Base-by-base conservation (phyloP, 805 yeast species). In the Metschnikowia cubensis region DNA sequence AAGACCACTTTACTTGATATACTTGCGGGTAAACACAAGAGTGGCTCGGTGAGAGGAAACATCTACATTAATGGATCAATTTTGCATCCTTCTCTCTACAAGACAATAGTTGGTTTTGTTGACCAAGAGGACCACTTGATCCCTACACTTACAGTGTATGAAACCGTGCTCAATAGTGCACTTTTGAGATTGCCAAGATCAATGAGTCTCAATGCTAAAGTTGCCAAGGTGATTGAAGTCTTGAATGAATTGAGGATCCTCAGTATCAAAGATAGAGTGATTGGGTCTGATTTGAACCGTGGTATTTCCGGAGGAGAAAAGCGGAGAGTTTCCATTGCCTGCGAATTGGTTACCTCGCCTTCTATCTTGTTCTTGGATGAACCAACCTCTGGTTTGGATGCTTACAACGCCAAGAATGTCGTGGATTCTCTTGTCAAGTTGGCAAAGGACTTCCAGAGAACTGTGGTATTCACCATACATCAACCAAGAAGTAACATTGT, bases 401-500 rank as follows among this genome's bases (percentile, higher is more conserved):
- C 97, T 6, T 92, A 81, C 64, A 92, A 91, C 68, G 98, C 99
- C 0, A 83, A 81, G 62, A 89, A 91, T 59, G 99, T 94, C 6
- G 76, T 94, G 40, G 97, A 90, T 53, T 80, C 89, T 53, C 75
- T 94, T 41, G 92, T 87, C 2, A 79, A 86, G 50, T 75, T 94
- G 50, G 89, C 97, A 0, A 77, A 83, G 50, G 85, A 83, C 59
- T 87, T 84, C 66, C 84, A 87, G 52, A 82, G 98, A 63, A 92
- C 99, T 0, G 83, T 94, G 44, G 81, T 94, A 1, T 86, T 94
- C 64, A 89, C 99, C 0, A 94, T 94, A 56, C 99, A 94, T 70
- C 99, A 94, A 65, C 99, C 99, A 10, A 79, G 99, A 62, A 88
- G 97, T 50, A 94, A 94, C 62, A 92, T 94, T 64, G 97, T 94